phyloP scores from a whole-genome alignment of 2,329 filamentous ascomycete genomes.

The Fonsecaea pedrosoi region DNA sequence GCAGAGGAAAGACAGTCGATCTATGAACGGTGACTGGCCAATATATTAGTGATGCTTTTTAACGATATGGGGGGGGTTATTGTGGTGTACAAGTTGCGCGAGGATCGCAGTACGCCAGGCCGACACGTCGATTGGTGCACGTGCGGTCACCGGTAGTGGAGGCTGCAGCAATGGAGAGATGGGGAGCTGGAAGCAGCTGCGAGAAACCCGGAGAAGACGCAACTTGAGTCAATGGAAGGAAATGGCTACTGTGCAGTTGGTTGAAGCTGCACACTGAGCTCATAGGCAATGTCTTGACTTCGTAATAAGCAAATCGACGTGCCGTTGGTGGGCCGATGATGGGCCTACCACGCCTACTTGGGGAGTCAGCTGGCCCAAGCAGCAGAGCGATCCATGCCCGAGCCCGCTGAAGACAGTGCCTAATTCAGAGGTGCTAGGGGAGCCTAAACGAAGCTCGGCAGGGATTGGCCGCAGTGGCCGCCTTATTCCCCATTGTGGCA shows the following conservation, averaged over 20 bases:
- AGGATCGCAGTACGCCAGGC: constrained; percentile 13
- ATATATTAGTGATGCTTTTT: constrained; percentile 2
- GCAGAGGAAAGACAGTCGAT: constrained; percentile 9
- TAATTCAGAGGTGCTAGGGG: background rate
- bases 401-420: background rate
- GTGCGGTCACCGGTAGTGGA: constrained; percentile 18
- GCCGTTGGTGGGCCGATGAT: constrained; percentile 2
- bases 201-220: constrained; percentile 9
- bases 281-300: background rate
- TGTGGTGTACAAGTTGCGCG: constrained; percentile 15
- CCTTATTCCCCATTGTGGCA: background rate
- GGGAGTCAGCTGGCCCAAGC: background rate
- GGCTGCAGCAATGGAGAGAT: constrained; percentile 3
- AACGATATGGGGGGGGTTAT: constrained; percentile 7
- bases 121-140: constrained; percentile 31
- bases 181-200: constrained; percentile 8
- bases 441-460: background rate
- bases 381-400: background rate
- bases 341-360: background rate
- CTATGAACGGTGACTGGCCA: constrained; percentile 4
- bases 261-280: constrained; percentile 4
- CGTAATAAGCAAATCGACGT: background rate
- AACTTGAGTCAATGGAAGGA: constrained; percentile 4
- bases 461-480: background rate
- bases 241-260: background rate